Conservation (phyloP, 2,329 filamentous ascomycete species). For the Talaromyces sp. region DNA sequence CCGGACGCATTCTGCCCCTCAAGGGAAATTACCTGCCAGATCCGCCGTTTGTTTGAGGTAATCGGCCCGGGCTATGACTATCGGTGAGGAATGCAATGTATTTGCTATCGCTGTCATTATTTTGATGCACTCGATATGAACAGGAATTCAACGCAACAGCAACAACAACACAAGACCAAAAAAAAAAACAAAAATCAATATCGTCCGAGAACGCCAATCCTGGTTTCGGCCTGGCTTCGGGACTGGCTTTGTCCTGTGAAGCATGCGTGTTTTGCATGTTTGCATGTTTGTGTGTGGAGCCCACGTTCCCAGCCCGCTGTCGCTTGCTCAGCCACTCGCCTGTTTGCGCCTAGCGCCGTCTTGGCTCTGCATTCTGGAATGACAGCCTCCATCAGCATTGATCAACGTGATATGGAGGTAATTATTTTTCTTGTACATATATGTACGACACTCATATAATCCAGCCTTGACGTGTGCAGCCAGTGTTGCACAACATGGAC, state of each 20-base stretch:
- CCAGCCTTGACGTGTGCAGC: neutral
- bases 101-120: neutral
- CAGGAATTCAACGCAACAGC: neutral
- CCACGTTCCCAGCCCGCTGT: neutral
- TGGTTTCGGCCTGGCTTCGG: neutral
- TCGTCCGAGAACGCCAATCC: neutral
- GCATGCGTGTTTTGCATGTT: neutral
- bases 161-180: too few species aligned
- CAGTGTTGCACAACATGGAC: neutral
- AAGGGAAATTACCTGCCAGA: neutral
- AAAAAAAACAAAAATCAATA: neutral
- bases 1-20: too few species aligned
- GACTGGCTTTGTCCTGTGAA: neutral
- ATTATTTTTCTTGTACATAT: neutral
- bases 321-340: neutral
- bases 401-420: neutral
- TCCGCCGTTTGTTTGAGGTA: neutral
- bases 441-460: neutral
- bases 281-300: neutral
- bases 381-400: neutral
- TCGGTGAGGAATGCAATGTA: neutral
- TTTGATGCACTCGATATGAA: neutral
- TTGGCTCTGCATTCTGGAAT: neutral
- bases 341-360: neutral
- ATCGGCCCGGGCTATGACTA: neutral